Conservation (phyloP, 345 rosid species). For the Mallotus nudiflorus region DNA sequence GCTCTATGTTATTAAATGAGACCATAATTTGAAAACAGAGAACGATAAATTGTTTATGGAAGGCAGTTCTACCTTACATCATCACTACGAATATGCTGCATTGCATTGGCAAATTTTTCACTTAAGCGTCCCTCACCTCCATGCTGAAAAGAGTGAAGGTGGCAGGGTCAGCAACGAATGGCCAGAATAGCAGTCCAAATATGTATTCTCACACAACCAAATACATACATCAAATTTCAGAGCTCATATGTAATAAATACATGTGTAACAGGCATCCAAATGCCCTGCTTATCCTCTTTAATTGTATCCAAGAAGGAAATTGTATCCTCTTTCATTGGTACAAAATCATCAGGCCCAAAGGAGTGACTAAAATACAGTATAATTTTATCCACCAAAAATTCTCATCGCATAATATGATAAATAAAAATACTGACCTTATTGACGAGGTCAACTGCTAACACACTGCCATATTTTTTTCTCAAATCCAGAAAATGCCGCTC, state of each 20-base stretch:
- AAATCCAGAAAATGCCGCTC: slow-evolving; percentile 96
- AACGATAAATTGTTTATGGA: slow-evolving; percentile 21
- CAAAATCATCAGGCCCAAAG: slow-evolving; percentile 7
- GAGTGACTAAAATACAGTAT: neutral
- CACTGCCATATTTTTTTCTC: slow-evolving; percentile 83
- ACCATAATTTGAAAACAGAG: slow-evolving; percentile 7
- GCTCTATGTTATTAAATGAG: slow-evolving; percentile 20
- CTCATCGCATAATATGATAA: neutral
- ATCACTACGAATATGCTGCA: slow-evolving; percentile 65
- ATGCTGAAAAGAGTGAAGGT: slow-evolving; percentile 55
- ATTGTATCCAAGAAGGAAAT: slow-evolving; percentile 1
- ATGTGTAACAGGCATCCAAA: neutral
- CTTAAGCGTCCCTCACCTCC: slow-evolving; percentile 91
- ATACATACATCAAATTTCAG: neutral
- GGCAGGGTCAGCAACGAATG: slow-evolving; percentile 15
- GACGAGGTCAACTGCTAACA: slow-evolving; percentile 85
- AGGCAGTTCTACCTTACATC: slow-evolving; percentile 76
- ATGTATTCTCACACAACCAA: slow-evolving; percentile 5
- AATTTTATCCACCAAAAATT: slow-evolving; percentile 9
- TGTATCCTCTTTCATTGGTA: slow-evolving; percentile 1
- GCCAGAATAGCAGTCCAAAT: slow-evolving; percentile 15
- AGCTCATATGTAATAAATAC: neutral
- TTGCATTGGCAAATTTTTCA: slow-evolving; percentile 65
- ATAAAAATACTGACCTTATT: slow-evolving; percentile 54
- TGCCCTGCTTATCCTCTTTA: neutral